A percentile compares a stretch with the other conserved stretches of the same genome.
Evolutionary conservation across 164 flowering plant genomes (phyloP).

Genomic region (Magnolia officinalis): DNA sequence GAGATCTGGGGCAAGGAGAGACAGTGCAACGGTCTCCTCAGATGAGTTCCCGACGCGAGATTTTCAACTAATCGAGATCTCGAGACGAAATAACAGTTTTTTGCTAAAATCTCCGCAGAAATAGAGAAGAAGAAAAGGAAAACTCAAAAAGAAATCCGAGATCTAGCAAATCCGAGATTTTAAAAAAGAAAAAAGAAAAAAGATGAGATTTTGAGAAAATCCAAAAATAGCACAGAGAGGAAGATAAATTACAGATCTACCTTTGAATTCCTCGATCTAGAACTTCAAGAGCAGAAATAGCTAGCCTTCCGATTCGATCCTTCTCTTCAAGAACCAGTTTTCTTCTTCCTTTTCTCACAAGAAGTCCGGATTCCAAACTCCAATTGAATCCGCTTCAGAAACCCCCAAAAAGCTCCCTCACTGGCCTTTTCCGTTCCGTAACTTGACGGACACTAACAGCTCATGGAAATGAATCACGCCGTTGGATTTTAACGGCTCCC

Average conservation of each 20-base stretch:
- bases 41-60: background rate
- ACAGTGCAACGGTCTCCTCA: background rate
- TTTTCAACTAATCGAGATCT: background rate
- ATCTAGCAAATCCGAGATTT: background rate
- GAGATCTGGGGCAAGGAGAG: background rate
- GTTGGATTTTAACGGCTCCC: background rate
- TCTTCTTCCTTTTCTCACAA: background rate
- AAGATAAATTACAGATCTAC: background rate
- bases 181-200: background rate
- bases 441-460: background rate
- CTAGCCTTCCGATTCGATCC: conserved; percentile 1
- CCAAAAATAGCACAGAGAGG: conserved; percentile 1
- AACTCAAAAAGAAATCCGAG: background rate
- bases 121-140: background rate
- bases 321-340: conserved; percentile 16
- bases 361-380: conserved; percentile 13
- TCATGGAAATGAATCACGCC: background rate
- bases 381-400: conserved; percentile 17
- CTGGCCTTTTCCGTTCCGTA: background rate
- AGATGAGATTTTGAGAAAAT: background rate
- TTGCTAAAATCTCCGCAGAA: background rate
- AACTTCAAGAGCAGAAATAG: background rate
- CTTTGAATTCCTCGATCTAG: background rate
- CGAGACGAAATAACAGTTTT: background rate
- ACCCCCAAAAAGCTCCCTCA: background rate